phyloP scores from a whole-genome alignment of 1,284 basidiomycete genomes.

The Earliella scabrosa region DNA sequence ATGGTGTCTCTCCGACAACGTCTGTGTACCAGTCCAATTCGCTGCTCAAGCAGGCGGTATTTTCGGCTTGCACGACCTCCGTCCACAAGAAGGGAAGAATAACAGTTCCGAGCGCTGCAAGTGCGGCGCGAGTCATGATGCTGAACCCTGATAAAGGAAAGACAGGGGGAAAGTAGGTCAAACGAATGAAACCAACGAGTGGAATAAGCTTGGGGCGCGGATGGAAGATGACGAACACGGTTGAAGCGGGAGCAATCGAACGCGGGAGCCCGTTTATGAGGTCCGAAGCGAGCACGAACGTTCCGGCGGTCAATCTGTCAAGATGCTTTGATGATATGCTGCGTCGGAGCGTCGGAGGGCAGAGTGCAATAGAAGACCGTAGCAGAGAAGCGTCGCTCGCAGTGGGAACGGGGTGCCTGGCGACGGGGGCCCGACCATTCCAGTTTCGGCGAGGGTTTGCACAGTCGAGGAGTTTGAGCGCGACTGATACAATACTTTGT shows the following conservation, averaged over 20 bases:
- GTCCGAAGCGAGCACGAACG: not conserved
- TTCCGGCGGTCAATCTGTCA: not conserved
- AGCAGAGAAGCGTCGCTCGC: not conserved
- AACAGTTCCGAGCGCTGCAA: not conserved
- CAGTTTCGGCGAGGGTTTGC: not conserved
- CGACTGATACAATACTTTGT: not conserved
- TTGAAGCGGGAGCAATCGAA: not conserved
- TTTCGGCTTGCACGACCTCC: not conserved
- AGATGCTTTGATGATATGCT: not conserved
- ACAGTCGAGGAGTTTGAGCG: not conserved
- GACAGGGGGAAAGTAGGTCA: not conserved
- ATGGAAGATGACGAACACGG: not conserved
- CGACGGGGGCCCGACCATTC: not conserved
- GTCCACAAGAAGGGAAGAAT: not conserved
- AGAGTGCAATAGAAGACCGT: not conserved
- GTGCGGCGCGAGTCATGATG: not conserved
- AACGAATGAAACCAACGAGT: not conserved
- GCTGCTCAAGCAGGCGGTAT: not conserved
- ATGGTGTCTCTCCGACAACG: not conserved
- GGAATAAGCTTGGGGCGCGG: not conserved
- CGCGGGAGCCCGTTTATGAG: not conserved
- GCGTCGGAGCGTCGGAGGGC: not conserved
- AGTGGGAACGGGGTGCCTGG: not conserved
- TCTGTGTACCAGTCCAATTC: not conserved
- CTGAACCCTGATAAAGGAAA: not conserved